Conservation (phyloP, 208 protist species). For the Crithidia sp. region DNA sequence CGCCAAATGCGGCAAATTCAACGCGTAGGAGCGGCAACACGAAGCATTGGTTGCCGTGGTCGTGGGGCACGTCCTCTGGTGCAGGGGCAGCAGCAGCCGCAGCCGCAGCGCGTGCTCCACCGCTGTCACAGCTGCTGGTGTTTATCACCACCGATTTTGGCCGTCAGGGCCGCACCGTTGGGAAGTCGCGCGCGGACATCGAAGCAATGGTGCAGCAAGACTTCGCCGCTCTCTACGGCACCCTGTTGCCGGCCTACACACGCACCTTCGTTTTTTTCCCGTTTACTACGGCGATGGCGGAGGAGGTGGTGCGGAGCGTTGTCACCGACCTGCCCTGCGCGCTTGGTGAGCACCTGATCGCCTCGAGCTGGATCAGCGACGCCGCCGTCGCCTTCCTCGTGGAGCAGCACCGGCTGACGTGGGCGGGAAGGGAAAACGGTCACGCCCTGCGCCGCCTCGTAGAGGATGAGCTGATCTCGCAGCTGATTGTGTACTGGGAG, state of each 20-base stretch:
- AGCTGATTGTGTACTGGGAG: slow-evolving; percentile 55
- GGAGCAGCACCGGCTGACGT: slow-evolving; percentile 42
- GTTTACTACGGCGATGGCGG: slow-evolving; percentile 49
- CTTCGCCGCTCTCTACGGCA: slow-evolving; percentile 71
- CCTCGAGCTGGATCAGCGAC: slow-evolving; percentile 58
- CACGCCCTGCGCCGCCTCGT: slow-evolving; percentile 63
- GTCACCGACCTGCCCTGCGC: slow-evolving; percentile 59
- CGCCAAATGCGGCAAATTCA: neutral
- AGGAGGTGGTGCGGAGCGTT: slow-evolving; percentile 54
- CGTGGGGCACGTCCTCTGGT: neutral
- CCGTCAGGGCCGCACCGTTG: slow-evolving; percentile 74
- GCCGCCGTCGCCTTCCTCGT: slow-evolving; percentile 65
- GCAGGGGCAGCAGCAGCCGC: neutral
- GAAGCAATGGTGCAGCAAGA: slow-evolving; percentile 68
- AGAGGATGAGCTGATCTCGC: slow-evolving; percentile 63
- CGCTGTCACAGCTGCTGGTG: slow-evolving; percentile 64
- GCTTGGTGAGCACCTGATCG: slow-evolving; percentile 30
- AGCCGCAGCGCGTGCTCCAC: slow-evolving; percentile 35
- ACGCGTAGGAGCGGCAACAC: neutral
- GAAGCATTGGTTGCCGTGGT: slow-evolving; percentile 3
- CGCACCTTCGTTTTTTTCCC: slow-evolving; percentile 66
- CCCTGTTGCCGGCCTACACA: slow-evolving; percentile 63
- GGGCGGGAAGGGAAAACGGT: slow-evolving; percentile 72
- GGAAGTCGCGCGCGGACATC: slow-evolving; percentile 60
- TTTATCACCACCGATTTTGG: slow-evolving; percentile 87